Conservation (phyloP, 2,329 filamentous ascomycete species). For the Dactylellina leptospora region DNA sequence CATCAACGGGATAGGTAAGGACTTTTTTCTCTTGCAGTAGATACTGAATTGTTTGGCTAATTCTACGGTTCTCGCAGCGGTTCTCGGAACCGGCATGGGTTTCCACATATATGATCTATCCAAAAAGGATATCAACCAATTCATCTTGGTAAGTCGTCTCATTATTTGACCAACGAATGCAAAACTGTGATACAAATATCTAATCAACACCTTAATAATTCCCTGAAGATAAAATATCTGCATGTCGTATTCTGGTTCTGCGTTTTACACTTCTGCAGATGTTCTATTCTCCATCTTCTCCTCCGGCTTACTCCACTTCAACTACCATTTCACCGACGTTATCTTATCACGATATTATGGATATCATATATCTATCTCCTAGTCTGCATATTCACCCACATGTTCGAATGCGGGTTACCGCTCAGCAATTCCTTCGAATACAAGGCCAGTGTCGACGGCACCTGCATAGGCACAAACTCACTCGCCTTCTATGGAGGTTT, state of each 20-base stretch:
- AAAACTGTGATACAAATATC: neutral
- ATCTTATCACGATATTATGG: constrained; percentile 8
- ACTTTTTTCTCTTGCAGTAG: neutral
- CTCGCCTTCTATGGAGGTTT: constrained; percentile 30
- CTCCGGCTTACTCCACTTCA: constrained; percentile 31
- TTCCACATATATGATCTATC: constrained; percentile 38
- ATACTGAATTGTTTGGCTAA: neutral
- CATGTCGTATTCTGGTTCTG: constrained; percentile 36
- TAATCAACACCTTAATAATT: neutral
- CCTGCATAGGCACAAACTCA: constrained; percentile 23
- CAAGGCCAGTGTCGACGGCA: constrained; percentile 18
- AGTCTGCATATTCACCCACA: constrained; percentile 10
- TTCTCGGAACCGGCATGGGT: constrained; percentile 27
- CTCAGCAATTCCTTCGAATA: constrained; percentile 17
- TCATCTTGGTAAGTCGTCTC: constrained; percentile 36
- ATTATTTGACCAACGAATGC: too few relatives aligned
- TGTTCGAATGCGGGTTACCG: constrained; percentile 33
- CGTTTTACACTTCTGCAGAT: constrained; percentile 33
- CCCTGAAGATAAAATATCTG: constrained; percentile 28
- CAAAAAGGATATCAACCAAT: constrained; percentile 20
- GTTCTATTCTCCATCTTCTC: constrained; percentile 32
- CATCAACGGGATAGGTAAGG: constrained; percentile 27
- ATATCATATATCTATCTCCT: constrained; percentile 26
- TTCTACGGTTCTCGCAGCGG: neutral
- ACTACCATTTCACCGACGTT: constrained; percentile 24